phyloP scores from a whole-genome alignment of 2,329 filamentous ascomycete genomes.

The Fusarium tupiense region DNA sequence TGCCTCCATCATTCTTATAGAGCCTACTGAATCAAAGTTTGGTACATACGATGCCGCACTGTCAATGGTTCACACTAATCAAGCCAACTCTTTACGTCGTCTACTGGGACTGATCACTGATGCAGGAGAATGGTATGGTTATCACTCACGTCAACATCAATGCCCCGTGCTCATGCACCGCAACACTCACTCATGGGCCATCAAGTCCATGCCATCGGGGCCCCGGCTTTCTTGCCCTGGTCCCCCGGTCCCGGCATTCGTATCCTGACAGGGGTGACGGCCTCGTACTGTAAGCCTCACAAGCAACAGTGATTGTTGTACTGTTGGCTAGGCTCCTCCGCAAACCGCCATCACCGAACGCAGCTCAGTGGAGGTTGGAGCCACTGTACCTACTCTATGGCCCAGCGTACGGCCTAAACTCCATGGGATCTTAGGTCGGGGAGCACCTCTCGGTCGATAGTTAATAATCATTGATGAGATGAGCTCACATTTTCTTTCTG shows the following conservation, averaged over 20 bases:
- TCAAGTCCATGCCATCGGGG: constrained; percentile 21
- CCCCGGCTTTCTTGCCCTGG: constrained; percentile 27
- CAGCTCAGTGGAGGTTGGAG: constrained; percentile 19
- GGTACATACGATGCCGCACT: constrained; percentile 2
- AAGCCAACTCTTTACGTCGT: constrained; percentile 2
- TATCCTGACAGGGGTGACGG: constrained; percentile 28
- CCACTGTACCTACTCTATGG: not conserved
- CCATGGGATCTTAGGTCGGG: not conserved
- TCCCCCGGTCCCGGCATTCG: constrained; percentile 33
- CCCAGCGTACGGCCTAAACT: constrained; percentile 15
- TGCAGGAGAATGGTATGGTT: constrained; percentile 7
- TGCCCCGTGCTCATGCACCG: constrained; percentile 14
- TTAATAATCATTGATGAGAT: not conserved
- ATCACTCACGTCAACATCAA: constrained; percentile 17
- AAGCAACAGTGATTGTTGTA: constrained; percentile 4
- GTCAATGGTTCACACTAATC: constrained; percentile 20
- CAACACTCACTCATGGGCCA: constrained; percentile 1
- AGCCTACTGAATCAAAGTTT: constrained; percentile 15
- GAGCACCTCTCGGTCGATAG: not conserved
- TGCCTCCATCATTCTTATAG: not conserved
- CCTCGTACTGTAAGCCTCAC: constrained; percentile 36
- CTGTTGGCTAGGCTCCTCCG: constrained; percentile 8
- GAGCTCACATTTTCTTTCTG: not conserved
- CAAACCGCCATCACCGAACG: constrained; percentile 21
- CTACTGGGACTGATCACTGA: constrained; percentile 19